Evolutionary conservation across 257 asterid species (phyloP).

Genomic region (Scutellaria galericulata): DNA sequence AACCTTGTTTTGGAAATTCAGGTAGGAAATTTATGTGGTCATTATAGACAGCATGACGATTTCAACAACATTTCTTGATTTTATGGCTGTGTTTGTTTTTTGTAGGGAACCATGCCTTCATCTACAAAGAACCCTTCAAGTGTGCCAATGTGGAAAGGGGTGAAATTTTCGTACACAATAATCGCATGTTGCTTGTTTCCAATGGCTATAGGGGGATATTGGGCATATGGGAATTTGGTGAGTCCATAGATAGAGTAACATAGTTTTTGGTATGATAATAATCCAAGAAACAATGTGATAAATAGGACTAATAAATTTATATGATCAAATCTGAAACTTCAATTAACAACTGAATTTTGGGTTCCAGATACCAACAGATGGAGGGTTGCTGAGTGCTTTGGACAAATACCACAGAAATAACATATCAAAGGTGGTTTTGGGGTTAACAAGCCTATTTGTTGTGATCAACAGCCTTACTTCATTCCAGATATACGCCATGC

Average conservation of each 20-base stretch:
- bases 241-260: not conserved
- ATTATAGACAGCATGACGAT: not conserved
- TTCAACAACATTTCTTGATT: not conserved
- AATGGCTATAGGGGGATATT: constrained; percentile 80
- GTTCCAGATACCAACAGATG: constrained; percentile 72
- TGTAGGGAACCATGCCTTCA: constrained; percentile 93
- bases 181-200: constrained; percentile 84
- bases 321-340: not conserved
- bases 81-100: constrained; percentile 9
- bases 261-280: constrained; percentile 15
- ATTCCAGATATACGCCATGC: constrained; percentile 94
- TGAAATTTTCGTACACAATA: constrained; percentile 59
- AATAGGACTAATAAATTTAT: not conserved
- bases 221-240: constrained; percentile 90
- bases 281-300: not conserved
- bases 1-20: constrained; percentile 85
- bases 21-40: constrained; percentile 40
- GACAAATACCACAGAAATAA: constrained; percentile 65
- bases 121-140: constrained; percentile 66
- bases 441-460: constrained; percentile 63
- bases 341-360: not conserved
- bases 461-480: constrained; percentile 80
- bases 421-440: constrained; percentile 55
- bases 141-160: constrained; percentile 91
- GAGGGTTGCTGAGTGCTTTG: constrained; percentile 73